Evolutionary conservation across 768 basidiomycete genomes (phyloP), one percentile per base, ranked within the genome.

Genomic region (Kwoniella bestiolae): DNA sequence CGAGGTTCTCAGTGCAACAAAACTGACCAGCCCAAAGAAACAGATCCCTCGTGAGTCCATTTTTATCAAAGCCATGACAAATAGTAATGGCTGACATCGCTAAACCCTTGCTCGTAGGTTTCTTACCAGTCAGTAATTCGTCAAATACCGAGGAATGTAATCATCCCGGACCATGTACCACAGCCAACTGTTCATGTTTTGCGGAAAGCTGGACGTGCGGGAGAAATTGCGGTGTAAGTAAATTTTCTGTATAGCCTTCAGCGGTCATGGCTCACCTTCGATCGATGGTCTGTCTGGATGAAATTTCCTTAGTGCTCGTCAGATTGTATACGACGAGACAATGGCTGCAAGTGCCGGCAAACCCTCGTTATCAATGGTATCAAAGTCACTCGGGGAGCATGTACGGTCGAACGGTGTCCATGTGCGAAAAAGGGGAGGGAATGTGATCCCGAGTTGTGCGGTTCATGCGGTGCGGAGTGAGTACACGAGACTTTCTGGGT

Each of bases 401-500:
- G 62, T 38, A 4, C 26, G 23, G 34, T 45, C 0, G 41, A 65
- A 31, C 51, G 32, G 25, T 65, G 63, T 44, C 49, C 56, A 8
- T 65, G 63, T 35, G 32, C 23, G 1, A 65, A 31, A n/a, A 23
- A 23, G 1, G 4, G n/a, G 2, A 50, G 63, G 26, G 63, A 57
- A 23, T 65, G 63, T 44, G 63, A 65, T 53, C 63, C 63, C 8
- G 63, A 58, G 18, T 49, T 52, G 11, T 65, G 63, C 28, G 63
- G 56, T n/a, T 23, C 49, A 44, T 65, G 63, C 21, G 63, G 63
- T 26, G 25, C 63, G 6, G 56, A 26, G 63, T 65, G 41, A 58
- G 63, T 64, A 6, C 28, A 14, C 18, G 34, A 31, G 25, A 28
- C 3, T 11, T 23, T 52, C 8, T 18, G 25, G 25, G 12, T 38